Conservation (phyloP, 495 filamentous ascomycete species). For the Hypoxylon lenormandii region DNA sequence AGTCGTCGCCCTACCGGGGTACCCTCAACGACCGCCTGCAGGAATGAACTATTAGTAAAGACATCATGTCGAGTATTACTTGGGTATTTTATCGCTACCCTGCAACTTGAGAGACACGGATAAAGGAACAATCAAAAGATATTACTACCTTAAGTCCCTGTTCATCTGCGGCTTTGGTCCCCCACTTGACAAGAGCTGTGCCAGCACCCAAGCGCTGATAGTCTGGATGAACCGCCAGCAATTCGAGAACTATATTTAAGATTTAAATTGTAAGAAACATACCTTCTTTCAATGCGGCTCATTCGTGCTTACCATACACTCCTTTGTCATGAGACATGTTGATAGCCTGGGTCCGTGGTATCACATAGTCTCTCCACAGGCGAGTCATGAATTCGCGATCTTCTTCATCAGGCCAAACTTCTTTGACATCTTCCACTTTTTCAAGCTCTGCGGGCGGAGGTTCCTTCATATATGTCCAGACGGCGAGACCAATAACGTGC, state of each 20-base stretch:
- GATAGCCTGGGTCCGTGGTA: slow-evolving; percentile 34
- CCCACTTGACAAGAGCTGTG: slow-evolving; percentile 63
- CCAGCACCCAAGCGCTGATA: slow-evolving; percentile 64
- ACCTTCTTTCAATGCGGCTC: slow-evolving; percentile 35
- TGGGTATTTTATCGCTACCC: neutral
- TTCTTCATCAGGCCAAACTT: slow-evolving; percentile 39
- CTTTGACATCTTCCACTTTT: slow-evolving; percentile 35
- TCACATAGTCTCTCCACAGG: slow-evolving; percentile 42
- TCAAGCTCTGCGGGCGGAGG: slow-evolving; percentile 35
- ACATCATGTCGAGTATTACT: neutral
- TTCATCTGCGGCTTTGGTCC: slow-evolving; percentile 58
- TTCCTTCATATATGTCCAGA: slow-evolving; percentile 47
- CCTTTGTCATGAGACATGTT: slow-evolving; percentile 23
- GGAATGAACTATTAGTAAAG: slow-evolving; percentile 1
- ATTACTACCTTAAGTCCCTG: slow-evolving; percentile 42
- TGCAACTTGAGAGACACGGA: neutral
- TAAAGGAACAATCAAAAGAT: neutral
- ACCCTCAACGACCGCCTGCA: slow-evolving; percentile 45
- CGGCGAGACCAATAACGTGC: slow-evolving; percentile 37
- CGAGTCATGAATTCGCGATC: slow-evolving; percentile 41
- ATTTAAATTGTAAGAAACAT: slow-evolving; percentile 7
- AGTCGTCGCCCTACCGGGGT: slow-evolving; percentile 36
- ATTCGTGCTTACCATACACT: slow-evolving; percentile 33
- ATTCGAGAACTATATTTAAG: slow-evolving; percentile 56
- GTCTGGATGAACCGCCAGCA: slow-evolving; percentile 63